Conservation (phyloP, 345 rosid genomes). For the Anacardium occidentale region DNA sequence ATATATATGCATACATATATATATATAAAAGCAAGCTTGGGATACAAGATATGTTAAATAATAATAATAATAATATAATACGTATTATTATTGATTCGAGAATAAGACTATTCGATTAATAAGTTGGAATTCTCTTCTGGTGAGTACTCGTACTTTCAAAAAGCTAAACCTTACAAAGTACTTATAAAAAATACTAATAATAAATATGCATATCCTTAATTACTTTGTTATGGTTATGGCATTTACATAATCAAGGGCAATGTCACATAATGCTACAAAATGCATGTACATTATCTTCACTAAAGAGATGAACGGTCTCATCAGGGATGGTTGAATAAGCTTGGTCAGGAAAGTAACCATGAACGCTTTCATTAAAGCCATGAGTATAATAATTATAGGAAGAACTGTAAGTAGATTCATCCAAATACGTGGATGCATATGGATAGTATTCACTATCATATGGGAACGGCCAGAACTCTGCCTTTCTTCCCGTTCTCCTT, state of each 20-base stretch:
- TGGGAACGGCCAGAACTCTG: slow-evolving; percentile 83
- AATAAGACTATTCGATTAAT: too few species aligned
- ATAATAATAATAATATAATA: too few species aligned
- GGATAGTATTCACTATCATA: slow-evolving; percentile 74
- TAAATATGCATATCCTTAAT: too few species aligned
- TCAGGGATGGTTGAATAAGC: slow-evolving; percentile 54
- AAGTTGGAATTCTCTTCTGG: too few species aligned
- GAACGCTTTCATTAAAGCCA: slow-evolving; percentile 54
- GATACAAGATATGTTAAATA: too few species aligned
- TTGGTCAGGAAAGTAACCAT: slow-evolving; percentile 58
- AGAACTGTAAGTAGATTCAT: slow-evolving; percentile 44
- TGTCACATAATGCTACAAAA: slow-evolving; percentile 47
- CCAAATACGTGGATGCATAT: slow-evolving; percentile 46
- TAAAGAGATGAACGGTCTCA: slow-evolving; percentile 66
- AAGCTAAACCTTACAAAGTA: too few species aligned
- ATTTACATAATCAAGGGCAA: not conserved
- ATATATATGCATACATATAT: too few species aligned
- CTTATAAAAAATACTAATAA: too few species aligned
- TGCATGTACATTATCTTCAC: slow-evolving; percentile 84
- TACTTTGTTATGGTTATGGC: not conserved
- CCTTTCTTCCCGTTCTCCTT: slow-evolving; percentile 73
- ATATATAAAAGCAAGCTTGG: too few species aligned
- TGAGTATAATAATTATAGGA: slow-evolving; percentile 57
- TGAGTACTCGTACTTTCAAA: too few species aligned
- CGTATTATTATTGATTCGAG: too few species aligned